Percentiles rank a stretch among this genome's conserved stretches.
Conservation (phyloP, 1,139 yeast genomes). For the Suhomyces bokatorum region DNA sequence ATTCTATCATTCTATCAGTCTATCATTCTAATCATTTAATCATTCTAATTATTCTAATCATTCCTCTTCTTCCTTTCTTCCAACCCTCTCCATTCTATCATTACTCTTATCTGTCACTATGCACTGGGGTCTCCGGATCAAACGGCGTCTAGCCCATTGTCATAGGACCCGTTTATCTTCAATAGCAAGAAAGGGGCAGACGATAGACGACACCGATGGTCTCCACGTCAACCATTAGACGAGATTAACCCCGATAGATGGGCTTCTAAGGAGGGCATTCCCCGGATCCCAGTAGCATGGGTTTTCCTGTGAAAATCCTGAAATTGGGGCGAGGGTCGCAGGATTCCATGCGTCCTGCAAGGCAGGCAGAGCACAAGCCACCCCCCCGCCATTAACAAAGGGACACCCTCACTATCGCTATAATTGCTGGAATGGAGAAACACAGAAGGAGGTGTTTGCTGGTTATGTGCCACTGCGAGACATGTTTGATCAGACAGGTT, state of each 20-base stretch:
- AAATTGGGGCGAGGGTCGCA: neutral
- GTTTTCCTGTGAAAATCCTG: neutral
- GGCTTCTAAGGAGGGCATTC: neutral
- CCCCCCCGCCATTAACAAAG: neutral
- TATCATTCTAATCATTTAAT: too few species aligned
- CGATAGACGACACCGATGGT: neutral
- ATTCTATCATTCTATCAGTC: too few species aligned
- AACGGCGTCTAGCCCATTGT: too few species aligned
- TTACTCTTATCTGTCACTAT: too few species aligned
- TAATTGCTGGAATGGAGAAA: neutral
- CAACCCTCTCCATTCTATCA: too few species aligned
- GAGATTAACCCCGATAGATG: neutral
- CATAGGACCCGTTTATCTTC: too few species aligned
- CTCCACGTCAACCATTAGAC: neutral
- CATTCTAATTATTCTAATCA: too few species aligned
- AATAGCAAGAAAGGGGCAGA: too few species aligned
- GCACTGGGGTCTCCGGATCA: too few species aligned
- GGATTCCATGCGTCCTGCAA: neutral
- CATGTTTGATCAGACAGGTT: neutral
- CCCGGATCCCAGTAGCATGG: neutral
- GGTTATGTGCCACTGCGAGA: too few species aligned
- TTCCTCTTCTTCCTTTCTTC: too few species aligned
- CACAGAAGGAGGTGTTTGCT: too few species aligned
- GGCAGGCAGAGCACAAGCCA: neutral
- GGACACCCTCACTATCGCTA: constrained; percentile 5